phyloP scores from a whole-genome alignment of 306 rosid species.

The Vigna angularis region DNA sequence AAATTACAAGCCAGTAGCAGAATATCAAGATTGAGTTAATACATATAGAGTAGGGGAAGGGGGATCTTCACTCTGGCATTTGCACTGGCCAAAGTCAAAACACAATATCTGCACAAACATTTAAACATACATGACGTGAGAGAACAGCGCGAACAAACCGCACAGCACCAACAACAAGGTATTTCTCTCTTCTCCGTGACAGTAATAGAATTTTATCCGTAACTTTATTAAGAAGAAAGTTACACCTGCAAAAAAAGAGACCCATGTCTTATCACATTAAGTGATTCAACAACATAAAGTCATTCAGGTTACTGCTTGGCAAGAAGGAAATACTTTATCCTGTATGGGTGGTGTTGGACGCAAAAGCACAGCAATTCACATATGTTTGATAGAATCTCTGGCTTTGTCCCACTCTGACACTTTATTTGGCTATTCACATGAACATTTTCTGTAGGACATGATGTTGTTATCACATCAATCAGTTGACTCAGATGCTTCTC shows the following conservation, averaged over 20 bases:
- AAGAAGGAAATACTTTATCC: constrained; percentile 87
- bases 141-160: constrained; percentile 93
- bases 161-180: constrained; percentile 91
- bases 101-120: constrained; percentile 24
- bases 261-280: constrained; percentile 12
- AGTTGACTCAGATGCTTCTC: constrained; percentile 89
- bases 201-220: constrained; percentile 83
- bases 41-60: not conserved
- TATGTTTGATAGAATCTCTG: constrained; percentile 91
- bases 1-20: constrained; percentile 27
- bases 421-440: constrained; percentile 48
- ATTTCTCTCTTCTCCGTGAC: constrained; percentile 79
- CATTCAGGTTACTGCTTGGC: constrained; percentile 35
- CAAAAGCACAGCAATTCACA: constrained; percentile 94
- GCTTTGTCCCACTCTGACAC: constrained; percentile 64
- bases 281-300: constrained; percentile 32
- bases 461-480: constrained; percentile 73
- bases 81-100: constrained; percentile 20
- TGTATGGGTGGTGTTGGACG: constrained; percentile 93
- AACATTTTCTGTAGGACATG: constrained; percentile 69
- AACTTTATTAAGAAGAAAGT: constrained; percentile 76
- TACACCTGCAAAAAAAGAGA: constrained; percentile 64
- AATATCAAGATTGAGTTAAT: not conserved
- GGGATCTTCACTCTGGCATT: not conserved
- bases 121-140: constrained; percentile 75